Conservation (phyloP, 163 green algal species). For the Botryococcus braunii region DNA sequence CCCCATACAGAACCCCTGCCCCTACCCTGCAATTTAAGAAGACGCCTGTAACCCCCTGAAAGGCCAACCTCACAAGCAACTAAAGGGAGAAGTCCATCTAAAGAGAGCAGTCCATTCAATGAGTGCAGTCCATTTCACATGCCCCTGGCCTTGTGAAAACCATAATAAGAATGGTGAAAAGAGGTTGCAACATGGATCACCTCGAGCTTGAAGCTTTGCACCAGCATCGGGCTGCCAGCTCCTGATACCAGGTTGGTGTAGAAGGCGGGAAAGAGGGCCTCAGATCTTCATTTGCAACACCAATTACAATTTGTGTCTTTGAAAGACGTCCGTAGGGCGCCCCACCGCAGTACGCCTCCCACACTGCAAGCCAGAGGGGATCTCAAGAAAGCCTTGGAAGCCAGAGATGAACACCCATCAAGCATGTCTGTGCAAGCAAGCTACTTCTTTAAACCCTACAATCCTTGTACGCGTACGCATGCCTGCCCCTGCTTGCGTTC, state of each 20-base stretch:
- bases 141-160: no score
- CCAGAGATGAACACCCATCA: no score
- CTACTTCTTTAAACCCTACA: no score
- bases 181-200: background rate
- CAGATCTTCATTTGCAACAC: constrained; percentile 42
- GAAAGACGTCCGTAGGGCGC: constrained; percentile 21
- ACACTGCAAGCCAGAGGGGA: no score
- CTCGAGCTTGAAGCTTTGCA: constrained; percentile 3
- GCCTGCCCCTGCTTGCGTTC: no score
- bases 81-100: background rate
- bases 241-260: constrained; percentile 36
- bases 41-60: background rate
- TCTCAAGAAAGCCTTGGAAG: background rate
- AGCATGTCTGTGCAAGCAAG: no score
- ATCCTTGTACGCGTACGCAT: no score
- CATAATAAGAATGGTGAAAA: background rate
- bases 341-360: constrained; percentile 37
- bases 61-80: background rate
- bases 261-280: constrained; percentile 36
- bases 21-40: background rate
- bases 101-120: background rate
- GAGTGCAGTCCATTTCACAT: no score
- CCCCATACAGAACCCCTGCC: no score
- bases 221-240: constrained; percentile 16
- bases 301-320: constrained; percentile 42